Conservation (phyloP, 371 early-diverging fungal species). For the Funneliformis caledonium region DNA sequence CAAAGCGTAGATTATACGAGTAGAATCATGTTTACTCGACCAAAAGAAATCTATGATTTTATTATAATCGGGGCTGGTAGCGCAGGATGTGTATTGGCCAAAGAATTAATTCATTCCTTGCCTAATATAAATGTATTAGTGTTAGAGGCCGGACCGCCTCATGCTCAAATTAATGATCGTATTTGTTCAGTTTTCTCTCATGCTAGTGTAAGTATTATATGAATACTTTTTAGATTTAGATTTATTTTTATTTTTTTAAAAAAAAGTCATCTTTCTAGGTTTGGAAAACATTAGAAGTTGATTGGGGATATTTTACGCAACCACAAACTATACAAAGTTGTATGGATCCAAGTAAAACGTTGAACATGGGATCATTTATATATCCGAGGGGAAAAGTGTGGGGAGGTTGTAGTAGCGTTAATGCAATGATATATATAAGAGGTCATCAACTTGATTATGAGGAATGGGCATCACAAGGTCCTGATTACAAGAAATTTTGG, state of each 20-base stretch:
- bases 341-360: background rate
- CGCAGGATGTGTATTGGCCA: background rate
- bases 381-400: background rate
- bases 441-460: background rate
- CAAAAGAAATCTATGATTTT: background rate
- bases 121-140: background rate
- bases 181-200: background rate
- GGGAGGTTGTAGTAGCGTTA: background rate
- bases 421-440: conserved; percentile 4
- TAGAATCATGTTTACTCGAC: background rate
- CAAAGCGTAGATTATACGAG: background rate
- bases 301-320: background rate
- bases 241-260: background rate
- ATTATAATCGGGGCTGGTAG: background rate
- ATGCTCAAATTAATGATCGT: background rate
- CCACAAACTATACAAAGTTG: background rate
- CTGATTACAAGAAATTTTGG: background rate
- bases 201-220: background rate
- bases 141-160: background rate
- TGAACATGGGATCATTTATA: too few relatives aligned
- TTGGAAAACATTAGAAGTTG: background rate
- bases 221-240: background rate
- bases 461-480: background rate
- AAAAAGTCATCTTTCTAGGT: background rate
- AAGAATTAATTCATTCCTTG: background rate